These are phyloP conservation scores for Dothistroma septosporum DNA, from an alignment of 2,329 filamentous ascomycete genomes.

Conservation along the genomic window DNA sequence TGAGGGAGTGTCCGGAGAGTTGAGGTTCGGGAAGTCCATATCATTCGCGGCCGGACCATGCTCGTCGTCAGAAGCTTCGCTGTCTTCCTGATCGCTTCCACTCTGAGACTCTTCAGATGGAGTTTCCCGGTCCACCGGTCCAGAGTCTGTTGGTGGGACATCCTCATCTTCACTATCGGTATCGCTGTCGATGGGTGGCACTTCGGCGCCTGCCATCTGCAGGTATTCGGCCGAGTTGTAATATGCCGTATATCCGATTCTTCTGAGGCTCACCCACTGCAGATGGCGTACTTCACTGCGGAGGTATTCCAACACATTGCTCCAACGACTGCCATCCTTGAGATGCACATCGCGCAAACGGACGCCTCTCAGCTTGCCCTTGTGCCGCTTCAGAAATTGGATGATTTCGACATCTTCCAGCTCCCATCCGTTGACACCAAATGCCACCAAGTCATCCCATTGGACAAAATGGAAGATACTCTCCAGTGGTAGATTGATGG, in stretches of 20 bases:
- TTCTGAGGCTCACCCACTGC: slow-evolving; percentile 59
- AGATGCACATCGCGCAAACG: slow-evolving; percentile 59
- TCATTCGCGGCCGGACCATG: slow-evolving; percentile 39
- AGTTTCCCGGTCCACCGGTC: neutral
- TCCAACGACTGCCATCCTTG: slow-evolving; percentile 58
- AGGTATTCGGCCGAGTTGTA: slow-evolving; percentile 46
- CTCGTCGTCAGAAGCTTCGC: slow-evolving; percentile 38
- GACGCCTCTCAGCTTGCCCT: slow-evolving; percentile 54
- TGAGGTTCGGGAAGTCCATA: slow-evolving; percentile 43
- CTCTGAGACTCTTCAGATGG: neutral
- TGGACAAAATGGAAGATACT: slow-evolving; percentile 59
- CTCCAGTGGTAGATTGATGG: slow-evolving; percentile 55
- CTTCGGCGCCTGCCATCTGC: slow-evolving; percentile 43
- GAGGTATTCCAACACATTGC: slow-evolving; percentile 55
- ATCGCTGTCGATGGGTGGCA: slow-evolving; percentile 41
- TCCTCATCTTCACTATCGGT: slow-evolving; percentile 13
- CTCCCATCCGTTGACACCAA: slow-evolving; percentile 63
- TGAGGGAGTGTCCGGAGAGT: slow-evolving; percentile 42
- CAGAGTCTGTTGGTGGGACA: neutral
- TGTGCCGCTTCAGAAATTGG: slow-evolving; percentile 53
- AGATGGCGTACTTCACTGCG: slow-evolving; percentile 54
- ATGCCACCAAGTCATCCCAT: slow-evolving; percentile 59
- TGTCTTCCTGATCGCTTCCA: slow-evolving; percentile 31
- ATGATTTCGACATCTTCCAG: slow-evolving; percentile 59
- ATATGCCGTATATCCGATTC: slow-evolving; percentile 56